Evolutionary conservation across 306 rosid species (phyloP).

Genomic region (Luffa acutangula): DNA sequence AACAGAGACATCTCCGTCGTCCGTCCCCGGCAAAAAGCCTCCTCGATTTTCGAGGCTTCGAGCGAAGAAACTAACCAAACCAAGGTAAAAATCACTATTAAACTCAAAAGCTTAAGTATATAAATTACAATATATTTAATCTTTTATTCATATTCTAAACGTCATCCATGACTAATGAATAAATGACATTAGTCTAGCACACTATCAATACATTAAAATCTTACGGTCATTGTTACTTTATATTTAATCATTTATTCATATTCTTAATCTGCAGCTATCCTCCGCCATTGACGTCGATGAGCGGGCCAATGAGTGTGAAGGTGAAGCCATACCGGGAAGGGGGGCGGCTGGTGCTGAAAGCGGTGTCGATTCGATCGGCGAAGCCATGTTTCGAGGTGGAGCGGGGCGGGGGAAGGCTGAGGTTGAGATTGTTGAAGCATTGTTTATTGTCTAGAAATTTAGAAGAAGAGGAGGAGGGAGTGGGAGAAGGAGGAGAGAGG

Average conservation of each 20-base stretch:
- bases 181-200: too few relatives aligned
- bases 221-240: background rate
- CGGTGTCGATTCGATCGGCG: constrained; percentile 23
- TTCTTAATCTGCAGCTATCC: constrained; percentile 29
- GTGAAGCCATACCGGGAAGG: constrained; percentile 58
- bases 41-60: background rate
- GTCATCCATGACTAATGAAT: too few relatives aligned
- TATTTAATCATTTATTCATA: background rate
- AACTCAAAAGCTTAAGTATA: background rate
- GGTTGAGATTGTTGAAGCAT: constrained; percentile 11
- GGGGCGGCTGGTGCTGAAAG: constrained; percentile 68
- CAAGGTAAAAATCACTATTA: background rate
- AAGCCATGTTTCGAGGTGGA: constrained; percentile 35
- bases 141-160: too few relatives aligned
- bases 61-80: background rate
- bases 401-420: constrained; percentile 5
- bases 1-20: background rate
- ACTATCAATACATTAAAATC: background rate
- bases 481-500: constrained; percentile 17
- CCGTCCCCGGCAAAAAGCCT: background rate
- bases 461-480: constrained; percentile 6
- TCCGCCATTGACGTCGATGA: constrained; percentile 52
- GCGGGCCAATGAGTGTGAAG: constrained; percentile 32
- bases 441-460: background rate
- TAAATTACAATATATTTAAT: background rate